Conservation (phyloP, 208 protist genomes). For the Trichomonas gallinae region DNA sequence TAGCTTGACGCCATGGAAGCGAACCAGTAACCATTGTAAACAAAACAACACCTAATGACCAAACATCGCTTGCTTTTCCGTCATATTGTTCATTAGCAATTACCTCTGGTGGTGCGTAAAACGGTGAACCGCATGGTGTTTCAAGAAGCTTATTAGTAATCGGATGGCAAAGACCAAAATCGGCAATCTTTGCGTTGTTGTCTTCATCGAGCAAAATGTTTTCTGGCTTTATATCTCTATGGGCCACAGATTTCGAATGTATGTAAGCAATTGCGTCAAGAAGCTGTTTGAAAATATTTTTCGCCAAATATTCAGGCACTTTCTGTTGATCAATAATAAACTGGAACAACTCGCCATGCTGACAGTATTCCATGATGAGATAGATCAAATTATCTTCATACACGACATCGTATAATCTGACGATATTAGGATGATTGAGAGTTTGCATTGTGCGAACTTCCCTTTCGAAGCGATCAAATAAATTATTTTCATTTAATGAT, state of each 20-base stretch:
- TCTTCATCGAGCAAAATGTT: not conserved
- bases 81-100: not conserved
- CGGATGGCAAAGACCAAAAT: not conserved
- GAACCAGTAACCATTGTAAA: not conserved
- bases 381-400: not conserved
- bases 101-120: not conserved
- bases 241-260: not conserved
- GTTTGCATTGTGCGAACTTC: not conserved
- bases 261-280: not conserved
- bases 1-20: not conserved
- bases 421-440: not conserved
- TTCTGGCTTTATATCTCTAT: not conserved
- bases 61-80: not conserved
- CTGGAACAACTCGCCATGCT: not conserved
- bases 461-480: not conserved
- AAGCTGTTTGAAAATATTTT: not conserved
- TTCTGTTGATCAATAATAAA: not conserved
- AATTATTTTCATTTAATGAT: not conserved
- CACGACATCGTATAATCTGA: not conserved
- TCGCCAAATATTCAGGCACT: not conserved
- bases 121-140: not conserved
- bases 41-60: not conserved
- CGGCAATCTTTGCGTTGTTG: not conserved
- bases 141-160: not conserved
- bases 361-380: not conserved